Base-by-base conservation (phyloP, 2,329 filamentous ascomycete species). In the Diaporthe citri region DNA sequence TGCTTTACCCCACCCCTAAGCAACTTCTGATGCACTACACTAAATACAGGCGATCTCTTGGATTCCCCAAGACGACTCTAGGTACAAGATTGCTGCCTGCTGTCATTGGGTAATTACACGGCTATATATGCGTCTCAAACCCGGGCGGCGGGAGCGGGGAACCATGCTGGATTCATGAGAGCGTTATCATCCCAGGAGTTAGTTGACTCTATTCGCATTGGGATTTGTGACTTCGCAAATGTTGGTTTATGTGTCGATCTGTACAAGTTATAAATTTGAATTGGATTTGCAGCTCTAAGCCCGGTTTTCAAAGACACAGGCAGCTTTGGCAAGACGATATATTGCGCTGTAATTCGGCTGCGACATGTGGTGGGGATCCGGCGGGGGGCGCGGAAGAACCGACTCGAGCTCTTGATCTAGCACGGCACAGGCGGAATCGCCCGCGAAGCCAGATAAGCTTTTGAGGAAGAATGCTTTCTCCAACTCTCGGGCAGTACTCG, bases 51-150 rank as follows among this genome's bases (percentile, higher is more conserved):
- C 34, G 22, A 15, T 52, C 7, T 55, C 34, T 20, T 12, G 15
- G 17, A 22, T 28, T 69, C 48, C 12, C 46, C 64, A 55, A 55
- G 46, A 52, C 17, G 48, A 39, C 46, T 31, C 28, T 28, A 31
- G 25, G 13, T 17, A 39, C n/a, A n/a, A n/a, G n/a, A 55, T 41
- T 12, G 34, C 4, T 12, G 28, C 22, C 15, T 13, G 48, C 48
- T 41, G 64, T 39, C 64, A 69, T 69, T 55, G 64, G 48, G 64
- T 28, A 41, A 64, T 64, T 64, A 15, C 60, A 34, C 60, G 41
- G 60, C 25, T 46, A 25, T 36, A 28, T 13, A 41, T 69, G 34
- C 46, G 28, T 43, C 41, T 22, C 28, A 10, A 8, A 13, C 15
- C 22, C 10, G 4, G n/a, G 34, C 34, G 64, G 34, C 46, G 34